Evolutionary conservation across 257 asterid species (phyloP).

Genomic region (Haberlea rhodopensis): DNA sequence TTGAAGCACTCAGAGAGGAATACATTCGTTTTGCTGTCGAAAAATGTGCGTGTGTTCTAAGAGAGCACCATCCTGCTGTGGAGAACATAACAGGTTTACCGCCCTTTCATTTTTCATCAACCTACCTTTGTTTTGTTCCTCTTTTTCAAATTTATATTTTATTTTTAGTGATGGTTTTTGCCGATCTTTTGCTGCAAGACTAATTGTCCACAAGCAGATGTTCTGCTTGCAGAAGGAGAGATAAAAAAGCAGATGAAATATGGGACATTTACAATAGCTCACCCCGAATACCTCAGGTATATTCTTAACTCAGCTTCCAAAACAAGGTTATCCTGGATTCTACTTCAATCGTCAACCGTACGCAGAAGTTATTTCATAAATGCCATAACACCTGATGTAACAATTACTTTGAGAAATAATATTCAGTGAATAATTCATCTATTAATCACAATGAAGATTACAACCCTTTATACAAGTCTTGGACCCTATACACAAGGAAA

Average conservation of each 20-base stretch:
- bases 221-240: constrained; percentile 82
- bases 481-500: too few relatives aligned
- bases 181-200: constrained; percentile 26
- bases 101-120: constrained; percentile 20
- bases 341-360: constrained; percentile 17
- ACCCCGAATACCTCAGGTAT: constrained; percentile 75
- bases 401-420: too few relatives aligned
- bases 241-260: constrained; percentile 80
- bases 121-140: constrained; percentile 22
- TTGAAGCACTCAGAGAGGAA: constrained; percentile 93
- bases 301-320: constrained; percentile 21
- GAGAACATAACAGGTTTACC: constrained; percentile 77
- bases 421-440: too few relatives aligned
- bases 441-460: too few relatives aligned
- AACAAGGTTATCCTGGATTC: constrained; percentile 7
- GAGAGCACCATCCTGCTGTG: constrained; percentile 71
- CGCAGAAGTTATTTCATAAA: constrained; percentile 7
- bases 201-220: constrained; percentile 51
- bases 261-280: constrained; percentile 68
- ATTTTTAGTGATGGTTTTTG: constrained; percentile 16
- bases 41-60: constrained; percentile 62
- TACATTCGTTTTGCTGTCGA: constrained; percentile 87
- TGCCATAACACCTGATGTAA: too few relatives aligned
- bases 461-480: too few relatives aligned
- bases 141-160: constrained; percentile 10